phyloP scores from a whole-genome alignment of 306 rosid species.

The Quercus suber region DNA sequence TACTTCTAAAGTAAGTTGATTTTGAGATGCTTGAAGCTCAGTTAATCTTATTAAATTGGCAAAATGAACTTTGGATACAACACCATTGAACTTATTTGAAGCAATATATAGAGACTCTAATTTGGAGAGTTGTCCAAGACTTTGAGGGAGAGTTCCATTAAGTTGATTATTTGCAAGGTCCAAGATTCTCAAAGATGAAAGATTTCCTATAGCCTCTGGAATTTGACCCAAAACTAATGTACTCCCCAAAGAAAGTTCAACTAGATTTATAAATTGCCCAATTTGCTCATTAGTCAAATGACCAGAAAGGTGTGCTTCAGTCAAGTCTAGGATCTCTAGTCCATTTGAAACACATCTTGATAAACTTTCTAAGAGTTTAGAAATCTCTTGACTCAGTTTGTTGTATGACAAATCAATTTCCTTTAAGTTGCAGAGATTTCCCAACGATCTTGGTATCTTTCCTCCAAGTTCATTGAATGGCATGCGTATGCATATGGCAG shows the following conservation, averaged over 20 bases:
- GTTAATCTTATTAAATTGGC: background rate
- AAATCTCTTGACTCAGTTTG: too few relatives aligned
- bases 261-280: slow-evolving; percentile 1
- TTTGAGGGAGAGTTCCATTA: background rate
- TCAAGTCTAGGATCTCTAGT: too few relatives aligned
- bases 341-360: too few relatives aligned
- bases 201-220: background rate
- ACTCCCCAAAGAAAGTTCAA: background rate
- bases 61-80: slow-evolving; percentile 14
- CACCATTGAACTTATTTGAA: background rate
- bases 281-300: background rate
- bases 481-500: background rate
- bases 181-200: background rate
- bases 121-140: background rate
- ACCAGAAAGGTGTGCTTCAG: background rate
- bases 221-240: background rate
- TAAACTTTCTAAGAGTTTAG: too few relatives aligned
- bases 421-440: background rate
- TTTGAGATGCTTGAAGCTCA: fast-evolving
- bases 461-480: background rate
- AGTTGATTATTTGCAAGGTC: background rate
- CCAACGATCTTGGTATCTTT: background rate
- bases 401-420: too few relatives aligned
- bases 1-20: slow-evolving; percentile 2
- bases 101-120: background rate